Evolutionary conservation across 202 grass and related monocot genomes (phyloP).

Genomic region (Musa balbisiana): DNA sequence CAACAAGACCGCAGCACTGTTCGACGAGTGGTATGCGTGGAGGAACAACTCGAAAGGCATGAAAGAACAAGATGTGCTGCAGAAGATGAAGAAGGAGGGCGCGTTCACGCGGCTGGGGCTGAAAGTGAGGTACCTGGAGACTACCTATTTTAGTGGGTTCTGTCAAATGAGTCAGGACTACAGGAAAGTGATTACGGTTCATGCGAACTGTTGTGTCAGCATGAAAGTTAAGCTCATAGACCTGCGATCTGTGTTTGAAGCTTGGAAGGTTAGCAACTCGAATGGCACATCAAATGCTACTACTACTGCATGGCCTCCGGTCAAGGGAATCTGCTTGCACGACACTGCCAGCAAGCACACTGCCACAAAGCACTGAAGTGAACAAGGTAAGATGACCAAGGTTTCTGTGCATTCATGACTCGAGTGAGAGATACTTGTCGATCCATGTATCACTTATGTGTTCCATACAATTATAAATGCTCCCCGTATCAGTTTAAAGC

Average conservation of each 20-base stretch:
- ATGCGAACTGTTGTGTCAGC: conserved; percentile 2
- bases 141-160: neutral
- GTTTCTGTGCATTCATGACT: no score
- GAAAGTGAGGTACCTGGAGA: conserved; percentile 10
- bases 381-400: neutral
- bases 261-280: neutral
- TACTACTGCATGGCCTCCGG: neutral
- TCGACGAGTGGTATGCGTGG: conserved; percentile 16
- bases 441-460: no score
- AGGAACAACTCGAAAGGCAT: conserved; percentile 4
- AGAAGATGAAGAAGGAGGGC: conserved; percentile 6
- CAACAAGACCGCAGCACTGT: conserved; percentile 15
- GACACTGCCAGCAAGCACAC: neutral
- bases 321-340: neutral
- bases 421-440: no score
- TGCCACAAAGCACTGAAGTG: neutral
- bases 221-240: conserved; percentile 3
- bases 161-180: conserved; percentile 1
- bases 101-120: neutral
- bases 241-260: neutral
- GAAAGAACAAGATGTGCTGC: conserved; percentile 17
- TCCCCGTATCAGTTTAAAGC: no score
- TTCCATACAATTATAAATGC: no score
- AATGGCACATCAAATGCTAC: neutral
- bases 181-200: neutral